These are phyloP conservation scores for Tylopilus cervinicoccineus DNA, from an alignment of 768 basidiomycete genomes.

Conservation along the genomic window DNA sequence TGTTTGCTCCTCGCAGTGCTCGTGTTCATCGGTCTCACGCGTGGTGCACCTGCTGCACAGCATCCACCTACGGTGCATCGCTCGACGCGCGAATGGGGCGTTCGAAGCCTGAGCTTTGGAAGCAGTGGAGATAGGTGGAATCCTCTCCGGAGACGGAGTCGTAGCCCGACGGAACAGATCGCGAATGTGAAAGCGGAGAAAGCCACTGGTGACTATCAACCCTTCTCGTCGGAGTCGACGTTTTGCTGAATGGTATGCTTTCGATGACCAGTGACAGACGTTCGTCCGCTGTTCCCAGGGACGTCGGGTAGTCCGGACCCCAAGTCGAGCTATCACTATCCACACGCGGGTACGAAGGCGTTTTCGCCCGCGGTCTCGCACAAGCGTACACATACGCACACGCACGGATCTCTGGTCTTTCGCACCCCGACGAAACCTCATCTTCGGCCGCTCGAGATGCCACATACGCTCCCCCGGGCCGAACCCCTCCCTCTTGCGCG, in stretches of 20 bases:
- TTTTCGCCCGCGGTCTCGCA: conserved; percentile 7
- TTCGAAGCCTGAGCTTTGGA: conserved; percentile 52
- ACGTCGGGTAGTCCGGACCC: neutral
- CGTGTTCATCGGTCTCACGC: conserved; percentile 81
- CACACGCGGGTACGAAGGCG: no score
- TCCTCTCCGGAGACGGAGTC: conserved; percentile 25
- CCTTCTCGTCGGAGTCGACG: neutral
- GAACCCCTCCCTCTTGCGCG: conserved; percentile 18
- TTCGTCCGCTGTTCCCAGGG: neutral
- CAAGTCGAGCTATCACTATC: neutral
- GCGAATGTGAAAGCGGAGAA: conserved; percentile 13
- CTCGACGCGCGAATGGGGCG: conserved; percentile 52
- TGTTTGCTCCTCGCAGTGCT: conserved; percentile 79
- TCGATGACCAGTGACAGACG: neutral
- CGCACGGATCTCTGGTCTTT: neutral
- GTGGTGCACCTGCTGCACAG: conserved; percentile 49
- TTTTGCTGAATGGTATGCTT: neutral
- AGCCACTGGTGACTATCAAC: conserved; percentile 8
- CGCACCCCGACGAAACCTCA: conserved; percentile 24
- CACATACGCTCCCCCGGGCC: conserved; percentile 24
- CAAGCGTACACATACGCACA: conserved; percentile 12
- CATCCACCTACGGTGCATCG: conserved; percentile 7
- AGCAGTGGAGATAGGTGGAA: conserved; percentile 42
- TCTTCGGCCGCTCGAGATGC: conserved; percentile 3
- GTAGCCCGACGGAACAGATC: conserved; percentile 23